Base-by-base conservation (phyloP, 306 rosid species). In the Sesbania bispinosa region DNA sequence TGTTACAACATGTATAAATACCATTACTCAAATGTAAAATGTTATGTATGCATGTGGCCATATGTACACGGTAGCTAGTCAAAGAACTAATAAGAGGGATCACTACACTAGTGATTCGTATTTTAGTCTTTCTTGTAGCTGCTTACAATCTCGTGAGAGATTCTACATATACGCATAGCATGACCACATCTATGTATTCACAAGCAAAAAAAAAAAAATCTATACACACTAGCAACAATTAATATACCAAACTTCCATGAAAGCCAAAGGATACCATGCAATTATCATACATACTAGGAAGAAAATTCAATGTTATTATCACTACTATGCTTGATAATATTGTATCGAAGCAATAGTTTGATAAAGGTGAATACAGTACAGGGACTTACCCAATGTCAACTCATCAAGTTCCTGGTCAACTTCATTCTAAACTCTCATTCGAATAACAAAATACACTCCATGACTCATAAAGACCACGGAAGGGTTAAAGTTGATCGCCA, bases 371-470 rank as follows among this genome's bases (percentile, higher is more conserved):
- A 69, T 69, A 64, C 53, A 69, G 32, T 42, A 69, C 50, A 63
- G 32, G 38, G 42, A 74, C 68, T 69, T 75, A 47, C 79, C 64
- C 52, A 78, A 74, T 36, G 45, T 68, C 63, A 68, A 80, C 43
- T 33, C 78, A 55, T 24, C 78, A 55, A 70, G 39, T 63, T 70
- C 70, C 63, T 74, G 5, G 50, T 59, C 78, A 78, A 69, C 71
- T 78, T 65, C 55, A 69, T 74, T 75, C 71, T 69, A 74, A 67
- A 63, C 43, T 69, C 62, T 46, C 78, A 78, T 64, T 82, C 3
- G 75, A 73, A 77, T 62, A 82, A 74, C 66, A 51, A 74, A 76
- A 69, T 78, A 82, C 75, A 74, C 32, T 53, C 60, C 43, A 46
- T 74, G 52, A 68, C 45, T 62, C 54, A 82, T 38, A 27, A n/a